Percentiles rank a stretch among this genome's conserved stretches.
phyloP scores from a whole-genome alignment of 2,329 filamentous ascomycete species.

The Thielaviopsis cerberus region DNA sequence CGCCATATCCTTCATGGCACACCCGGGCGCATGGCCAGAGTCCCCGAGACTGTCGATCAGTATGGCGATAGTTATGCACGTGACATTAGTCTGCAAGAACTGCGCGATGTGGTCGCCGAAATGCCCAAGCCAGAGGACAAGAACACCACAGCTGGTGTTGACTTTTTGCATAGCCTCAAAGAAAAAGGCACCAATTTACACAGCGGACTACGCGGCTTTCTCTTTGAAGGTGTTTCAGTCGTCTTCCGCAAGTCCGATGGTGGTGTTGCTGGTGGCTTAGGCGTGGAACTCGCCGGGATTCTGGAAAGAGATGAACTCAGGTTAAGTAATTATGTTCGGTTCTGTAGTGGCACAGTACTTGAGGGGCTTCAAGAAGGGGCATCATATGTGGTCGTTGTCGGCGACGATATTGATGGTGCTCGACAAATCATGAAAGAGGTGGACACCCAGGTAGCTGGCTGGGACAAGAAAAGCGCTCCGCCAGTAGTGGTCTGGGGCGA shows the following conservation, averaged over 20 bases:
- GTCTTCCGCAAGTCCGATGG: constrained; percentile 20
- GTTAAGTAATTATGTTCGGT: constrained; percentile 41
- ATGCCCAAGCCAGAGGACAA: constrained; percentile 31
- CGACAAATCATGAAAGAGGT: constrained; percentile 24
- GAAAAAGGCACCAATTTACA: constrained; percentile 34
- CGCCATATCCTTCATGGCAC: constrained; percentile 52
- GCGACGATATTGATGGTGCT: constrained; percentile 22
- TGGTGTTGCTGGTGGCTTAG: neutral
- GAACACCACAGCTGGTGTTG: constrained; percentile 23
- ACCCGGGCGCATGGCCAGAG: constrained; percentile 33
- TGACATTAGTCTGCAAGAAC: constrained; percentile 45
- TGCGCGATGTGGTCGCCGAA: constrained; percentile 30
- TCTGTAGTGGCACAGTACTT: constrained; percentile 46
- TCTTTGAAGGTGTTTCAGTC: constrained; percentile 32
- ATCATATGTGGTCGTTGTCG: constrained; percentile 53
- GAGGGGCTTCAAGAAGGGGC: constrained; percentile 33
- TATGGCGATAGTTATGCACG: constrained; percentile 72
- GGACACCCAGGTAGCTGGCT: constrained; percentile 26
- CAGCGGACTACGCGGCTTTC: constrained; percentile 27
- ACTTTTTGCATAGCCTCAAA: constrained; percentile 35
- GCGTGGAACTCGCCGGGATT: constrained; percentile 18
- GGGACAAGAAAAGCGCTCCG: neutral
- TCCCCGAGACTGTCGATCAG: constrained; percentile 44
- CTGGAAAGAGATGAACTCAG: constrained; percentile 18
- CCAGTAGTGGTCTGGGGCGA: constrained; percentile 49